A percentile compares a stretch with the other conserved stretches of the same genome.
These are phyloP conservation scores for Pseudocercospora crystallina DNA, from an alignment of 2,329 filamentous ascomycete genomes.

Conservation along the genomic window DNA sequence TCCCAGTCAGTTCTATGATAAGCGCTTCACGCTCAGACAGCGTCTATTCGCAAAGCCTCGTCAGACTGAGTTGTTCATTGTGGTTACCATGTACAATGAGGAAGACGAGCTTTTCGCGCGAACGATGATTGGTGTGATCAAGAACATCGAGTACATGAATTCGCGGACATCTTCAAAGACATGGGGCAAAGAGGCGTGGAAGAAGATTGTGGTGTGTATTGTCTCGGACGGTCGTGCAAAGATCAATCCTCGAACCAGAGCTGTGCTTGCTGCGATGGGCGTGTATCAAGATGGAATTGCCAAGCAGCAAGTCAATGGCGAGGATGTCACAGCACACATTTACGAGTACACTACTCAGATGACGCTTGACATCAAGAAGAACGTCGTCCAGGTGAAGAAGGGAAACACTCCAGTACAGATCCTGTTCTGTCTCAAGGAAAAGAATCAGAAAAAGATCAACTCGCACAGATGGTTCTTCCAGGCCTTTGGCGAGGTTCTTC, in stretches of 20 bases:
- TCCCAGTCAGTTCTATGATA: constrained; percentile 79
- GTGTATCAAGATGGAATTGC: constrained; percentile 98
- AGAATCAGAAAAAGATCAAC: constrained; percentile 99
- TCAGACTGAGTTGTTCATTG: constrained; percentile 93
- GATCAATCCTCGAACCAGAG: constrained; percentile 89
- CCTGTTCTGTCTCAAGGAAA: constrained; percentile 97
- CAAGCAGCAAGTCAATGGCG: constrained; percentile 94
- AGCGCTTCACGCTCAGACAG: constrained; percentile 89
- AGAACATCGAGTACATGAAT: constrained; percentile 99
- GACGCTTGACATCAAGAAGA: constrained; percentile 84
- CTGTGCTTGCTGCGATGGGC: constrained; percentile 86
- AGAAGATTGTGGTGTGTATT: constrained; percentile 98
- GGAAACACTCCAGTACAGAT: constrained; percentile 88
- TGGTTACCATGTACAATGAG: constrained; percentile 98
- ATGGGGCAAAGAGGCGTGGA: constrained; percentile 98
- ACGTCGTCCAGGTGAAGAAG: constrained; percentile 80
- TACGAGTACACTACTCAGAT: constrained; percentile 91
- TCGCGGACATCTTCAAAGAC: constrained; percentile 90
- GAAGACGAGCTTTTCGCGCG: constrained; percentile 94
- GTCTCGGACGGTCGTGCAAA: constrained; percentile 96
- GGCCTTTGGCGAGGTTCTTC: constrained; percentile 85
- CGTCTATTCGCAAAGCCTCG: constrained; percentile 87
- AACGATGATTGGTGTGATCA: constrained; percentile 95
- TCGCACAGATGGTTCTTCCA: constrained; percentile 99
- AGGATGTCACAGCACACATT: constrained; percentile 95